Conservation (phyloP, 371 early-diverging fungal species). For the Entomophthora muscae region DNA sequence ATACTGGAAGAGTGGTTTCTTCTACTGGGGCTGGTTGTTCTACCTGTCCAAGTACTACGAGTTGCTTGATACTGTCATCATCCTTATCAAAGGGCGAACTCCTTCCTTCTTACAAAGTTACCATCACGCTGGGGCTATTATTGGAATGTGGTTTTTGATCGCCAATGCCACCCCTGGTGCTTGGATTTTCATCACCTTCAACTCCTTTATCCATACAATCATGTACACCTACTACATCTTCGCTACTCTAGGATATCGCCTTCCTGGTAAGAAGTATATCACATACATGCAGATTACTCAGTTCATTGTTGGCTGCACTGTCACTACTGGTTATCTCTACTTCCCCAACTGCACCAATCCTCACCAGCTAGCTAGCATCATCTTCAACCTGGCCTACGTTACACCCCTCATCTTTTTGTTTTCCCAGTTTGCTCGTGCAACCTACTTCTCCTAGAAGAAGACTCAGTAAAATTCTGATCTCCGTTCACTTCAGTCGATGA, state of each 20-base stretch:
- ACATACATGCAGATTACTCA: conserved; percentile 75
- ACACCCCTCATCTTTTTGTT: conserved; percentile 64
- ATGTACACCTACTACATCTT: conserved; percentile 80
- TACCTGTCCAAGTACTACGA: conserved; percentile 80
- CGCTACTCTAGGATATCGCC: conserved; percentile 52
- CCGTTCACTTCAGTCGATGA: too few species aligned
- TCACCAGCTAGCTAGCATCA: conserved; percentile 44
- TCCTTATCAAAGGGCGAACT: conserved; percentile 42
- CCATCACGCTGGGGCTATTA: conserved; percentile 78
- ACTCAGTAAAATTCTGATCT: too few species aligned
- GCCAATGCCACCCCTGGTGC: conserved; percentile 37
- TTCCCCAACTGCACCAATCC: too few species aligned
- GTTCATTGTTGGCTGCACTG: conserved; percentile 62
- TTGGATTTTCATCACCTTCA: conserved; percentile 75
- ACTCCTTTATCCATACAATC: conserved; percentile 77
- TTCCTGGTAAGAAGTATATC: too few species aligned
- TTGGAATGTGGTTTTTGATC: conserved; percentile 54
- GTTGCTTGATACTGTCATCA: conserved; percentile 68
- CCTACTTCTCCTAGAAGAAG: too few species aligned
- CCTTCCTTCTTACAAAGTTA: conserved; percentile 66
- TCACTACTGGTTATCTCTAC: too few species aligned
- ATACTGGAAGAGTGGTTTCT: background rate
- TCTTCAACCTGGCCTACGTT: conserved; percentile 48
- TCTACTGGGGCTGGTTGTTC: conserved; percentile 23
- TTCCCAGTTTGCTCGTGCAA: too few species aligned